Evolutionary conservation across 345 rosid species (phyloP), one percentile per base, ranked within the genome.

Genomic region (Gossypium rotundifolium): DNA sequence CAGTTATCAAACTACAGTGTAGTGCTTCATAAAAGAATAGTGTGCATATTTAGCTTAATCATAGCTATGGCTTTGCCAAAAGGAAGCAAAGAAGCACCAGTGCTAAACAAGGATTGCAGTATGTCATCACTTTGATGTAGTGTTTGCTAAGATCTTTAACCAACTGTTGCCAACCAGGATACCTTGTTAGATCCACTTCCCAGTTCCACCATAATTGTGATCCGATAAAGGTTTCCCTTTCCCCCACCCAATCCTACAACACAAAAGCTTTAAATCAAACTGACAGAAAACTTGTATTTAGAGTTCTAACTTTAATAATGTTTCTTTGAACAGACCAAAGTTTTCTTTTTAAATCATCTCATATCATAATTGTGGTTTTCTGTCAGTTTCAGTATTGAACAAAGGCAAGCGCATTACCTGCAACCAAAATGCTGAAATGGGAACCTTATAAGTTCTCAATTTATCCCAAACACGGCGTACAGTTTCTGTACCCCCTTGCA

Each of bases 191-290:
- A 76, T 89, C 93, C 60, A 86, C 91, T 82, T 89, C 93, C 91
- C 91, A 89, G 62, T 89, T 89, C 93, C 93, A 89, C 93, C 93
- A 89, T 17, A 89, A 75, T 70, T 90, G 94, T 25, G 91, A 86
- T 63, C 94, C 94, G 2, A 88, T 83, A 29, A 90, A 20, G 14
- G 94, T 90, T 79, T 85, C 79, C 70, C 91, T 84, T 68, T 83
- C 88, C 27, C 91, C 94, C 49, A 90, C 94, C 94, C 94, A 90
- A 58, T 88, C 91, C 94, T 87, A 77, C 78, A 75, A 8, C 71
- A 79, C 23, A 61, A 65, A 13, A 70, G 52, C 58, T 16, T 33
- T 70, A 17, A 12, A 68, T 45, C 73, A 66, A 77, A 65, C 52
- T 22, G 45, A 57, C 13, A 3, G 59, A 49, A 71, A 40, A 20